Conservation (phyloP, 2,329 filamentous ascomycete species). For the Hymenoscyphus albidus region DNA sequence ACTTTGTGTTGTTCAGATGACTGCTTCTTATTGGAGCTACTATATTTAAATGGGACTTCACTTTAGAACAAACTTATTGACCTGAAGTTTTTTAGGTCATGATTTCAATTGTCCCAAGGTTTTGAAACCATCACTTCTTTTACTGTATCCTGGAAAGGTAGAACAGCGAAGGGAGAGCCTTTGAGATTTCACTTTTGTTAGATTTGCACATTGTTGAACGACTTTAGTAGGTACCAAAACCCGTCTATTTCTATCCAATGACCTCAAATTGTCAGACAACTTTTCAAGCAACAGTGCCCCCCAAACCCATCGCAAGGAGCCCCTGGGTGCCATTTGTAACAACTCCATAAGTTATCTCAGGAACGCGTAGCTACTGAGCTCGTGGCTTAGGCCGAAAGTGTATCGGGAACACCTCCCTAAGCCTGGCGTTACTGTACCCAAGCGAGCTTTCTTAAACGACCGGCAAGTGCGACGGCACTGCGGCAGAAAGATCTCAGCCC, state of each 20-base stretch:
- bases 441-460: constrained; percentile 48
- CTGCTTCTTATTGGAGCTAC: no score
- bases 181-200: no score
- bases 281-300: background rate
- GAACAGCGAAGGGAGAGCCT: no score
- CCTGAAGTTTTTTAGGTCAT: no score
- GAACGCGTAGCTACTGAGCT: constrained; percentile 1
- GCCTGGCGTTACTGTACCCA: constrained; percentile 43
- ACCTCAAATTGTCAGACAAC: background rate
- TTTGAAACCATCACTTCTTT: no score
- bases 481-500: constrained; percentile 35
- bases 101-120: no score
- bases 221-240: no score
- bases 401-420: constrained; percentile 48
- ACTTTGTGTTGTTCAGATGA: no score
- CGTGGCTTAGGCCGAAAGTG: constrained; percentile 55
- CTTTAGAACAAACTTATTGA: no score
- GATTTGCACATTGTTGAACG: no score
- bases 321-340: background rate
- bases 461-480: constrained; percentile 41
- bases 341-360: background rate
- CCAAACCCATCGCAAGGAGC: background rate
- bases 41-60: no score
- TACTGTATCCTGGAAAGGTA: no score
- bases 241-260: background rate